Conservation (phyloP, 2,329 filamentous ascomycete species). For the Gaeumannomyces sp. region DNA sequence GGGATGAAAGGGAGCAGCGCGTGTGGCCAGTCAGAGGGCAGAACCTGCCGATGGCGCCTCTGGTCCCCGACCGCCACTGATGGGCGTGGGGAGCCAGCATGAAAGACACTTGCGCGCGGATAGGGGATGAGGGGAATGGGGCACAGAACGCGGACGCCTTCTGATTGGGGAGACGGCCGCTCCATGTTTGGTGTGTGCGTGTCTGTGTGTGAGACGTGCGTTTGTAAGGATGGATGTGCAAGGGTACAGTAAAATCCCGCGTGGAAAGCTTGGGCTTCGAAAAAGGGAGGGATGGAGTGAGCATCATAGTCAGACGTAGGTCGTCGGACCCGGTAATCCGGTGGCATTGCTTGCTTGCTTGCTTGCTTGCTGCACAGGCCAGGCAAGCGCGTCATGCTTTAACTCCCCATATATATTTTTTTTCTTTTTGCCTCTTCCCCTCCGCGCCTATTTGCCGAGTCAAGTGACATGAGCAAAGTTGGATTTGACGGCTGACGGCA, state of each 20-base stretch:
- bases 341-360: neutral
- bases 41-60: neutral
- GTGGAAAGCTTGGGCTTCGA: neutral
- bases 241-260: neutral
- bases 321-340: neutral
- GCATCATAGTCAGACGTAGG: neutral
- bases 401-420: no score
- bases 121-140: neutral
- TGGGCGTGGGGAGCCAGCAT: neutral
- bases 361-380: no score
- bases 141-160: no score
- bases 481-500: neutral
- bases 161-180: neutral
- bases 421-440: neutral
- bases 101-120: slow-evolving; percentile 1
- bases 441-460: neutral
- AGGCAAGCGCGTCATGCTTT: no score
- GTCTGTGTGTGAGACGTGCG: neutral
- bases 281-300: neutral
- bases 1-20: neutral
- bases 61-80: neutral
- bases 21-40: neutral
- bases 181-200: neutral
- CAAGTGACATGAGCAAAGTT: neutral
- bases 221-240: neutral